Base-by-base conservation (phyloP, 2,329 filamentous ascomycete species). In the Venturia pyrina region DNA sequence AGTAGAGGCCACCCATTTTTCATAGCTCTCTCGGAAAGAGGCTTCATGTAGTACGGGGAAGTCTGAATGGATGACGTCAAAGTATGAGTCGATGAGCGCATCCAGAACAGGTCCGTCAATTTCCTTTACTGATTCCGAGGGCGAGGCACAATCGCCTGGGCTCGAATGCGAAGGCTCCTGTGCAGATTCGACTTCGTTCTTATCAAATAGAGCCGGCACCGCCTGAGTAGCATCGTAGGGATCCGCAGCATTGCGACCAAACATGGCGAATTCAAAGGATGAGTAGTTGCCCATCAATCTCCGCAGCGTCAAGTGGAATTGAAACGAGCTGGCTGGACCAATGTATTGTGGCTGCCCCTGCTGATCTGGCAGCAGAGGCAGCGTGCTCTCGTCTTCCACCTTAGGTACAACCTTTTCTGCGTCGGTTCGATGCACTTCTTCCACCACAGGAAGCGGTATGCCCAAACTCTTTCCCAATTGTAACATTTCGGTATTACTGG, bases 291-390 rank as follows among this genome's bases (percentile, higher is more conserved):
- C 75, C 19, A 78, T 73, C 21, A 80, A 71, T 2, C 72, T 70
- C 24, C 77, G 74, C 62, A 79, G 71, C 68, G 76, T 76, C 46
- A 78, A 69, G 66, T 79, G 76, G 69, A 80, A 79, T 3, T 75
- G 71, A 64, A 78, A 78, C 48, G 76, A 78, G 71, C 77, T 78
- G 50, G 74, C 73, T 1, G 75, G 77, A 0, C 78, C 78, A 67
- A 79, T 79, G 69, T 78, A 80, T 69, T 80, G 78, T 46, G 74
- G 75, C 70, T 79, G 77, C 7, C 77, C 77, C 65, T 79, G 78
- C 69, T 77, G 77, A 68, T 80, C 78, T 5, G 74, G 77, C 21
- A 79, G 71, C 28, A 76, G 66, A 43, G 72, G 69, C 63, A 78
- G 75, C 24, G 77, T 76, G 21, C 69, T 70, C n/a, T 74, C 73